Evolutionary conservation across 257 asterid genomes (phyloP).

Genomic region (Henckelia pumila): DNA sequence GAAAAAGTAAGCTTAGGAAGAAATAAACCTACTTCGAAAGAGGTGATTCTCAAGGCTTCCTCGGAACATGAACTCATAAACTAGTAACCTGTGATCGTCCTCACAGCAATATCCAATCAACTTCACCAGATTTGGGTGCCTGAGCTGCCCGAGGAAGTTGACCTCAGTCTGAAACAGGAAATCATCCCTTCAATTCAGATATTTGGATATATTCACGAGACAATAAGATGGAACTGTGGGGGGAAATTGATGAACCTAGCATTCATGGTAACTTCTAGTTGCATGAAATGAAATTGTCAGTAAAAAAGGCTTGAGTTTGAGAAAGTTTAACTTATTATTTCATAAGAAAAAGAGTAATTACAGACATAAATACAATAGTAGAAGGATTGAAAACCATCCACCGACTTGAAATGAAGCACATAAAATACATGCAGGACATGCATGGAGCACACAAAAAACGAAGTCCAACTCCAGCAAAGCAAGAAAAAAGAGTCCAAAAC

Average conservation of each 20-base stretch:
- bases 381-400: not conserved
- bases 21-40: constrained; percentile 77
- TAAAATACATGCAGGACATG: not conserved
- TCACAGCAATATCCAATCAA: constrained; percentile 98
- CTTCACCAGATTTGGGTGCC: constrained; percentile 96
- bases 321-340: not conserved
- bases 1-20: constrained; percentile 32
- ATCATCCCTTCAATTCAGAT: constrained; percentile 20
- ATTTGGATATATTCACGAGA: not conserved
- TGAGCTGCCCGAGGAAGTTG: constrained; percentile 91
- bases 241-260: not conserved
- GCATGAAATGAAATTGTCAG: not conserved
- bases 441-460: not conserved
- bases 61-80: constrained; percentile 94
- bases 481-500: constrained; percentile 23
- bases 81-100: constrained; percentile 96
- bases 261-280: not conserved
- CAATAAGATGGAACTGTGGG: not conserved
- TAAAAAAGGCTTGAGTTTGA: not conserved
- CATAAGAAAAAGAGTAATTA: not conserved
- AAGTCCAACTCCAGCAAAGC: not conserved
- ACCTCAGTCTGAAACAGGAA: constrained; percentile 74
- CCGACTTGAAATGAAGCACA: not conserved
- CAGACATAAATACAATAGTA: not conserved
- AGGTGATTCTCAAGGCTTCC: constrained; percentile 99